These are phyloP conservation scores for Fusarium tricinctum DNA, from an alignment of 2,329 filamentous ascomycete genomes.

Conservation along the genomic window DNA sequence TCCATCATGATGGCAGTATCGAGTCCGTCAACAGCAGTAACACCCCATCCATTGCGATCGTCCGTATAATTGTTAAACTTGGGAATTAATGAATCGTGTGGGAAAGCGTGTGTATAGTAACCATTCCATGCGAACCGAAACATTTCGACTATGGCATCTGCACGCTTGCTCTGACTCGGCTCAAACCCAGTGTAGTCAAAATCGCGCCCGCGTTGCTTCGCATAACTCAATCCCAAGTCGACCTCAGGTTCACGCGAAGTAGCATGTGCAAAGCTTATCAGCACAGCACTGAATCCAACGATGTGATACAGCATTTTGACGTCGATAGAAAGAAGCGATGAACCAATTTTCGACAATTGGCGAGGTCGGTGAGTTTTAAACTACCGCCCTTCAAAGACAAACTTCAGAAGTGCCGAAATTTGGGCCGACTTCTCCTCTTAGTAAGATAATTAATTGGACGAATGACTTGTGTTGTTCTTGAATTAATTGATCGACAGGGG, in stretches of 20 bases:
- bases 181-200: constrained; percentile 32
- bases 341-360: too few relatives aligned
- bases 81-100: constrained; percentile 13
- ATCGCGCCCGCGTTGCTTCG: constrained; percentile 5
- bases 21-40: constrained; percentile 26
- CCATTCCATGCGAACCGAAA: constrained; percentile 31
- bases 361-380: too few relatives aligned
- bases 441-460: background rate
- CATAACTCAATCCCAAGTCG: background rate
- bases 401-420: too few relatives aligned
- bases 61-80: constrained; percentile 21
- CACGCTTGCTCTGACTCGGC: constrained; percentile 16
- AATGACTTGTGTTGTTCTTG: too few relatives aligned
- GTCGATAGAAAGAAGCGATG: too few relatives aligned
- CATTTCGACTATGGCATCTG: constrained; percentile 22
- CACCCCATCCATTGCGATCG: constrained; percentile 30
- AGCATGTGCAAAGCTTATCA: background rate
- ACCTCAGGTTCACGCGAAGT: background rate
- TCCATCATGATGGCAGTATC: constrained; percentile 33
- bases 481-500: background rate
- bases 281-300: background rate
- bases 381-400: too few relatives aligned
- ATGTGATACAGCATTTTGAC: background rate
- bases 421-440: too few relatives aligned
- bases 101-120: constrained; percentile 14